Base-by-base conservation (phyloP, 345 rosid species). In the Gossypium mustelinum region DNA sequence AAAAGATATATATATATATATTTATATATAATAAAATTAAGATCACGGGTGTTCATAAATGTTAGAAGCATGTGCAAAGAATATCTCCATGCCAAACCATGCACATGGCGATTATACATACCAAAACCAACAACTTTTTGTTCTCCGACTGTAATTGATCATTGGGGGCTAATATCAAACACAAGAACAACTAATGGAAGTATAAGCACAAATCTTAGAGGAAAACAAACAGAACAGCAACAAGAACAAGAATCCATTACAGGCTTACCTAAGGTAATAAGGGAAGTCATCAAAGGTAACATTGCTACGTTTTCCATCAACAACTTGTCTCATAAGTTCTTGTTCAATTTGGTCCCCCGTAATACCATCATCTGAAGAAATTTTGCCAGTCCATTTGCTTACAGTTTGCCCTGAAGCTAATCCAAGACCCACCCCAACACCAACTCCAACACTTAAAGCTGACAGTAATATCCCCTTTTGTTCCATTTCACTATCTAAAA, bases 261-360 rank as follows among this genome's bases (percentile, higher is more conserved):
- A 50, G 11, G 74, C 72, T 80, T 79, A 92, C 99, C 98, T 89
- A 74, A 95, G 83, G 76, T 86, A 91, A 81, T 94, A 92, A 61
- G 98, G 98, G 76, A 94, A 94, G 80, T 89, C 94, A 8, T 91
- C 97, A 73, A 91, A 93, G 59, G 90, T 87, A 79, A 89, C 76
- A n/a, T 75, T 77, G 83, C 82, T 82, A 0, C 84, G 85, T 79
- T 73, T 86, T 4, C 98, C 98, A 81, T 93, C 92, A 52, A 87
- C 59, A 64, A 91, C 80, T 65, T 77, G 96, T 80, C 85, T 90
- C 76, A 82, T 22, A 87, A 93, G 80, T 87, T 93, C 99, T 58
- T 86, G 94, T 84, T 87, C 93, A 80, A 95, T 85, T 86, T 89
- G 90, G 75, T 82, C 86, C 39, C 80, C 81, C 9, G 90, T 81